Base-by-base conservation (phyloP, 805 yeast genomes). In the Kluyveromyces siamensis region DNA sequence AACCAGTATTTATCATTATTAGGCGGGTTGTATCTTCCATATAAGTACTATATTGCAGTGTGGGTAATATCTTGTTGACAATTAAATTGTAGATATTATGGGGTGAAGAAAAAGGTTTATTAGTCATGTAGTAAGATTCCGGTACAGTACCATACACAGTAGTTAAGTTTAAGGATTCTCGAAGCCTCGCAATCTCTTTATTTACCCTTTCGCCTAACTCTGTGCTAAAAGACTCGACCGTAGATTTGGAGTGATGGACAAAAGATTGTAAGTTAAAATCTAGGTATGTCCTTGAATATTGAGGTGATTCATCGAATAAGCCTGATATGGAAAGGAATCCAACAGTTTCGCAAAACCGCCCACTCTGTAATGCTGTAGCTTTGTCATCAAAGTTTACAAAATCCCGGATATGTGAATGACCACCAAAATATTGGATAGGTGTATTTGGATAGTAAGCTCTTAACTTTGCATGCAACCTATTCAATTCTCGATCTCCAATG, bases 351-450 rank as follows among this genome's bases (percentile, higher is more conserved):
- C 95, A 79, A 62, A 86, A 91, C 45, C 96, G 72, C 0, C 98
- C 98, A 61, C 96, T 86, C 68, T 91, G 96, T n/a, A 91, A 66
- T 0, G 83, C 96, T 0, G 86, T 80, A 21, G 90, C 76, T 44
- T 68, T 69, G 1, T 71, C 67, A 59, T 91, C 98, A 45, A 81
- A 71, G 3, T 78, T 69, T 8, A 79, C 75, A 64, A 84, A 91
- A 65, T 91, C 98, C 52, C 98, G 72, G 14, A 91, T 80, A 62
- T 91, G 98, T 27, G 95, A 81, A 66, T 91, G 98, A 1, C 97
- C 98, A 1, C 97, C 98, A 66, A 91, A 83, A 57, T 84, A 87
- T 62, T 88, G 96, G 47, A 91, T 84, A 0, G 80, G 70, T 0
- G 75, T 73, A 30, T 72, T 62, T 6, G 95, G 91, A 57, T 77